phyloP scores from a whole-genome alignment of 345 rosid genomes.

The Rhodamnia rubescens region DNA sequence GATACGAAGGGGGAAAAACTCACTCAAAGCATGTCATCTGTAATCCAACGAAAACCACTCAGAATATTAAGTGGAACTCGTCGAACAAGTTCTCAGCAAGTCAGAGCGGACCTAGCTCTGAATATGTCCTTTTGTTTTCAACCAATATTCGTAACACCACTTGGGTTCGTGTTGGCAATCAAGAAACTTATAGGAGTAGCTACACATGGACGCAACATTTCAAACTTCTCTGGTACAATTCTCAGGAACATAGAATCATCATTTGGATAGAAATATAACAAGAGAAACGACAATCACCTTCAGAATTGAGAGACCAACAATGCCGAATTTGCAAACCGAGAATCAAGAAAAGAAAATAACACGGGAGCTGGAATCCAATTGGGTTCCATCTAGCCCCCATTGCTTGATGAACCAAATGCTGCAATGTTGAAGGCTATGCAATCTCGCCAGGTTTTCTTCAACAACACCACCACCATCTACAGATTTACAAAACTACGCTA shows the following conservation, averaged over 20 bases:
- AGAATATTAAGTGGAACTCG: background rate
- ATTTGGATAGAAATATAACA: background rate
- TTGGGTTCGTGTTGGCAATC: too few relatives aligned
- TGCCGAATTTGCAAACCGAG: constrained; percentile 26
- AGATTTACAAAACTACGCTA: constrained; percentile 6
- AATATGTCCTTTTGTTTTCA: background rate
- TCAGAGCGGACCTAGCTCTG: background rate
- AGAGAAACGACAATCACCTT: constrained; percentile 27
- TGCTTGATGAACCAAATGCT: constrained; percentile 25
- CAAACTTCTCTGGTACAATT: background rate
- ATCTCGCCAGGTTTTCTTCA: constrained; percentile 57
- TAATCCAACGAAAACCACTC: background rate
- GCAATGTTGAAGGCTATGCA: constrained; percentile 37
- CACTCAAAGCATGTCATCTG: background rate
- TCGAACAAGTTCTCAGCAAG: background rate
- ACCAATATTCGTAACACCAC: background rate
- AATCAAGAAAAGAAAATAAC: constrained; percentile 32
- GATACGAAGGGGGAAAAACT: background rate
- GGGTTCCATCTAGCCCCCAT: constrained; percentile 82
- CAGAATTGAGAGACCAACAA: constrained; percentile 41
- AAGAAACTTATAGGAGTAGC: background rate
- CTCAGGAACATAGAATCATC: background rate
- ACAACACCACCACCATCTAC: background rate
- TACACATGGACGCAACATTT: background rate
- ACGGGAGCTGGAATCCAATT: constrained; percentile 41